phyloP scores from a whole-genome alignment of 805 yeast genomes.

The Blastobotrys chiropterorum region DNA sequence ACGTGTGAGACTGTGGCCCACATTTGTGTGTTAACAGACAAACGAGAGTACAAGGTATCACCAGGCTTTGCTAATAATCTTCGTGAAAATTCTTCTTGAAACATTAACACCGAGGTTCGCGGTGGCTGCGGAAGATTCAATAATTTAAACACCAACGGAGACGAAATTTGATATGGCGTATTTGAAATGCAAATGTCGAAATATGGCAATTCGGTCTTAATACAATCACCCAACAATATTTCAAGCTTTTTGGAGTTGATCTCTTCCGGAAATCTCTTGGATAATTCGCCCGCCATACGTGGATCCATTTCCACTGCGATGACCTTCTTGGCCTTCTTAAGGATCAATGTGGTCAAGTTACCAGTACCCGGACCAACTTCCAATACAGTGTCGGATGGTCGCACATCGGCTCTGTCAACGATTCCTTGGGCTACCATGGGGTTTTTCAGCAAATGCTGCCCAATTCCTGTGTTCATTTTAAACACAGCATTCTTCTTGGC shows the following conservation, averaged over 20 bases:
- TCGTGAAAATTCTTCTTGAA: slow-evolving; percentile 94
- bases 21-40: slow-evolving; percentile 97
- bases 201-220: slow-evolving; percentile 91
- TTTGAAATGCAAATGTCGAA: slow-evolving; percentile 95
- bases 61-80: slow-evolving; percentile 94
- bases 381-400: slow-evolving; percentile 85
- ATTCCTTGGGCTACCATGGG: slow-evolving; percentile 97
- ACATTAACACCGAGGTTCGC: slow-evolving; percentile 90
- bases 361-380: slow-evolving; percentile 99
- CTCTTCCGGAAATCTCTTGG: slow-evolving; percentile 97
- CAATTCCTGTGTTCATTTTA: slow-evolving; percentile 93
- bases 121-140: slow-evolving; percentile 92
- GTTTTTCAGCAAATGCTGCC: slow-evolving; percentile 94
- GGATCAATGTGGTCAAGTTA: slow-evolving; percentile 84
- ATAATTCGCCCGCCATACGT: slow-evolving; percentile 98
- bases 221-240: slow-evolving; percentile 88
- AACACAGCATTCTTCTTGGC: slow-evolving; percentile 48
- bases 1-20: slow-evolving; percentile 99
- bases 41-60: slow-evolving; percentile 85
- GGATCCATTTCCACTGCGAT: slow-evolving; percentile 98
- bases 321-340: slow-evolving; percentile 91
- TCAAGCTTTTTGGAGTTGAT: slow-evolving; percentile 88
- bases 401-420: slow-evolving; percentile 90
- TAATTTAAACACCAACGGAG: slow-evolving; percentile 90
- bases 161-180: slow-evolving; percentile 96